phyloP scores from a whole-genome alignment of 805 yeast species.

The Spathaspora arborariae region DNA sequence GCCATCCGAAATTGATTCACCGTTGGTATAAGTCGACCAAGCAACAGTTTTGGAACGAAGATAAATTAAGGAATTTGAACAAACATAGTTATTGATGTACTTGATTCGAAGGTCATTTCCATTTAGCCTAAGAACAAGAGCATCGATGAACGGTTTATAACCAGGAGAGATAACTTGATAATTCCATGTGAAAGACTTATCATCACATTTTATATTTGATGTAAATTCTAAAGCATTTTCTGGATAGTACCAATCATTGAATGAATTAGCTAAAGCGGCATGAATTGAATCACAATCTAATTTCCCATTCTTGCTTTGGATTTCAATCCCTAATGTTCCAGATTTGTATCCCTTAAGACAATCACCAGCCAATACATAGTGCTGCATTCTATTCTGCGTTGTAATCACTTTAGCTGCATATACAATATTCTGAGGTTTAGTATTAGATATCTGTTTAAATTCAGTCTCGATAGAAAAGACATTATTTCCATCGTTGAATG shows the following conservation, averaged over 20 bases:
- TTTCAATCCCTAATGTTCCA: slow-evolving; percentile 19
- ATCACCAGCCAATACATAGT: slow-evolving; percentile 10
- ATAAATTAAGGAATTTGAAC: too few species aligned
- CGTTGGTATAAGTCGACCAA: slow-evolving; percentile 7
- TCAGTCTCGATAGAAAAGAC: slow-evolving; percentile 9
- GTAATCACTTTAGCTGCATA: slow-evolving; percentile 10
- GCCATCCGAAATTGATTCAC: slow-evolving; percentile 12
- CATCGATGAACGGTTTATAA: slow-evolving; percentile 15
- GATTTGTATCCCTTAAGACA: slow-evolving; percentile 19
- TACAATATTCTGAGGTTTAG: background rate
- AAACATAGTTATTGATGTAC: slow-evolving; percentile 9
- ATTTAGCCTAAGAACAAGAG: background rate
- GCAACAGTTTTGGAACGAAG: slow-evolving; percentile 10
- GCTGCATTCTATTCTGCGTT: slow-evolving; percentile 9
- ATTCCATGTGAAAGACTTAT: background rate
- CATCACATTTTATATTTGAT: slow-evolving; percentile 10
- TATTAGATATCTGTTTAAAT: slow-evolving; percentile 5
- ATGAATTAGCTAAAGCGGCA: slow-evolving; percentile 13
- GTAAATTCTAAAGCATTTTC: slow-evolving; percentile 1
- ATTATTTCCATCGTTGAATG: slow-evolving; percentile 15
- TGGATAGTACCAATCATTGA: slow-evolving; percentile 19
- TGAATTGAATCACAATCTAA: slow-evolving; percentile 16
- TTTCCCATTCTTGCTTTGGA: slow-evolving; percentile 7
- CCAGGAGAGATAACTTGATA: slow-evolving; percentile 21
- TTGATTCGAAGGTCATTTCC: background rate